Evolutionary conservation across 2,329 filamentous ascomycete species (phyloP), one percentile per base, ranked within the genome.

Genomic region (Sporothrix pseudoabietina): DNA sequence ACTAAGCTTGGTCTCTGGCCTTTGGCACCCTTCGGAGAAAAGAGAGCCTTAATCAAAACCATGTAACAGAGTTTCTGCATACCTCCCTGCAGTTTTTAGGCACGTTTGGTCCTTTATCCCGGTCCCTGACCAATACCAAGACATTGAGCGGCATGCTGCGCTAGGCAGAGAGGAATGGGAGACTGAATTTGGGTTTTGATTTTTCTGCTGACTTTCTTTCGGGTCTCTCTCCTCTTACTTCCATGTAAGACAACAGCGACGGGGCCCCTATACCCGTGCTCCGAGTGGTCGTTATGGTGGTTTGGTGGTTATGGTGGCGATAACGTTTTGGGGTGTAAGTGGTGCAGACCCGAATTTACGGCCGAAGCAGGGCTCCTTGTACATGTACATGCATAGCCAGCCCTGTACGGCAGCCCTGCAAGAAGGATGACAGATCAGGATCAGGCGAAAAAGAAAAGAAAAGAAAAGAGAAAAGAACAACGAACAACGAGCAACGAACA

Each of bases 331-430:
- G 52, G 52, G 22, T 26, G 52, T 55, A 49, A 49, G 44, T 55
- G 52, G 52, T 55, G 52, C 22, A 55, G 55, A 30, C 61, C 61
- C 61, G 61, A 66, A 66, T 39, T 65, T 66, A 66, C 61, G 61
- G 61, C 61, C 61, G 61, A 66, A 66, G 10, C 6, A n/a, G 19
- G 5, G 12, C 39, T n/a, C n/a, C 9, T 7, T 19, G 22, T 35
- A 12, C 10, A 59, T 19, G 22, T 35, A 12, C 10, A 59, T 1
- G 2, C 22, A 1, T 22, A 5, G 30, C 26, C 55, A 59, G 55
- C 55, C 55, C 55, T 59, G 55, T 59, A 54, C 14, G n/a, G 22
- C 52, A 26, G 52, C 22, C 30, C 57, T 61, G 32, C 3, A 39
- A 61, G 14, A 47, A 47, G 39, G 61, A 66, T 66, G 61, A 66